These are phyloP conservation scores for Acanthamoeba castellanii DNA, from an alignment of 208 protist species.

Conservation along the genomic window DNA sequence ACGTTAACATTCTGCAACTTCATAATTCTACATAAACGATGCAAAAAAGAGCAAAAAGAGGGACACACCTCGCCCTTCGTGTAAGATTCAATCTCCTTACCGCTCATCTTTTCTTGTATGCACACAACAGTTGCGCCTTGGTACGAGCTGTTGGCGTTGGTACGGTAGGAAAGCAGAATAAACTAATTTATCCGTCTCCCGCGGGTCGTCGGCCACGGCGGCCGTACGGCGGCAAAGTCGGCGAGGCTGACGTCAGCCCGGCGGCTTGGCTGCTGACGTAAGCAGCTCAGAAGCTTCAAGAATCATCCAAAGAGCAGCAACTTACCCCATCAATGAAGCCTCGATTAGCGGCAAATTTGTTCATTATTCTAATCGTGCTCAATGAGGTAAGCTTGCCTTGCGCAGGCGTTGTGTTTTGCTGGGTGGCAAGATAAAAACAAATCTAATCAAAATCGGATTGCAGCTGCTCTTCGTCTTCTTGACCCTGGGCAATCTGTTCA, in stretches of 20 bases:
- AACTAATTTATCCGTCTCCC: too few species aligned
- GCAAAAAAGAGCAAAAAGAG: not conserved
- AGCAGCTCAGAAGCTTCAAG: not conserved
- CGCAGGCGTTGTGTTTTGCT: not conserved
- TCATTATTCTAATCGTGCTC: not conserved
- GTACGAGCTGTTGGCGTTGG: too few species aligned
- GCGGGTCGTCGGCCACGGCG: too few species aligned
- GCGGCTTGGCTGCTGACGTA: not conserved
- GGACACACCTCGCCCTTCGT: not conserved
- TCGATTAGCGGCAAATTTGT: constrained; percentile 14
- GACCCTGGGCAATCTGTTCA: constrained; percentile 35
- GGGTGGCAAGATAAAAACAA: not conserved
- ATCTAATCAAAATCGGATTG: not conserved
- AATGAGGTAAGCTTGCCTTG: not conserved
- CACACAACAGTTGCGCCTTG: not conserved
- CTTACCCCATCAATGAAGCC: not conserved
- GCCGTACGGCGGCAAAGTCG: not conserved
- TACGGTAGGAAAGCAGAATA: too few species aligned
- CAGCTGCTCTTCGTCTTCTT: constrained; percentile 35
- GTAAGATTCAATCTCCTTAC: not conserved
- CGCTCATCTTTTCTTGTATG: not conserved
- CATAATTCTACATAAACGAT: not conserved
- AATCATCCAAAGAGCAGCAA: not conserved
- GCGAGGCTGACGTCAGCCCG: not conserved
- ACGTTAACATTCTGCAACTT: not conserved